Conservation (phyloP, 768 basidiomycete species). For the Mycena indigotica region DNA sequence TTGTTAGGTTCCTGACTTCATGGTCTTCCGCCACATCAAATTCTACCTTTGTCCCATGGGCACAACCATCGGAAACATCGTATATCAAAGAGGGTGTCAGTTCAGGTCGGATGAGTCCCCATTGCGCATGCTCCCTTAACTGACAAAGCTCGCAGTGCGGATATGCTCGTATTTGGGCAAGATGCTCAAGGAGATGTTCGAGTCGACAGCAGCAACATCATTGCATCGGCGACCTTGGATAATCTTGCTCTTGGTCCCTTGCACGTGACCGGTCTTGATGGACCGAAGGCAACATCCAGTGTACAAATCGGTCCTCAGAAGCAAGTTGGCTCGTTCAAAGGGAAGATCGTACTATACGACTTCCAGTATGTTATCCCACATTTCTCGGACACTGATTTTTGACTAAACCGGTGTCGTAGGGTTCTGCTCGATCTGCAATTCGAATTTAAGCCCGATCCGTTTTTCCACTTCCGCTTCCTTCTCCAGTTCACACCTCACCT, state of each 20-base stretch:
- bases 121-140: no score
- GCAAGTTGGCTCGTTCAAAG: neutral
- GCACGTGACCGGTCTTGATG: conserved; percentile 1
- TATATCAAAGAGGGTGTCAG: neutral
- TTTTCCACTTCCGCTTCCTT: conserved; percentile 9
- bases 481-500: conserved; percentile 11
- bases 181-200: neutral
- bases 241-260: conserved; percentile 7
- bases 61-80: conserved; percentile 8
- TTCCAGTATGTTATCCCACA: neutral
- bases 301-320: neutral
- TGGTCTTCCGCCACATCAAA: conserved; percentile 6
- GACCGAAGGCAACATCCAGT: neutral
- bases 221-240: neutral
- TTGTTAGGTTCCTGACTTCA: conserved; percentile 7
- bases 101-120: neutral
- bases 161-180: conserved; percentile 7
- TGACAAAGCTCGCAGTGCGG: no score
- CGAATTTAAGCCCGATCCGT: conserved; percentile 1
- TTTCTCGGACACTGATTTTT: neutral
- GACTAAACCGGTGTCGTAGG: neutral
- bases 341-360: neutral
- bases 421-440: conserved; percentile 2
- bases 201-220: neutral
- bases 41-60: conserved; percentile 7